Base-by-base conservation (phyloP, 345 rosid genomes). In the Aurinia saxatilis region DNA sequence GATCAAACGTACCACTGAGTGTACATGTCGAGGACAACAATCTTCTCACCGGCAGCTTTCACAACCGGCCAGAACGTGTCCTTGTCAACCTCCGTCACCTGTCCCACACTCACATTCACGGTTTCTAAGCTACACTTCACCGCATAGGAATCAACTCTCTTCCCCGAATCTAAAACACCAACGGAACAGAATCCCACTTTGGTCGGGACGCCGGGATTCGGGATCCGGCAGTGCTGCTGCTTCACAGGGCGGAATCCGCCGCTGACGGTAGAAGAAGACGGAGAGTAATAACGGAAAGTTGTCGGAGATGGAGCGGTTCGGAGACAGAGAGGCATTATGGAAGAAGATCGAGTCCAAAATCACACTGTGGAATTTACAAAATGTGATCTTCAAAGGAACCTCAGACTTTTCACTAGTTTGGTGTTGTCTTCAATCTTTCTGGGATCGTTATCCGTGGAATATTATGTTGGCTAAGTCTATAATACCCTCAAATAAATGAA, bases 51-150 rank as follows among this genome's bases (percentile, higher is more conserved):
- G 69, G 95, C 92, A 51, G 88, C 83, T 48, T 88, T 73, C 37
- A 91, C 98, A 27, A 91, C 78, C 21, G 96, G 95, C 98, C 98
- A 91, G 68, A 91, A 88, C 10, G 88, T 91, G 63, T 91, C 98
- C 66, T 86, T 91, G 29, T 54, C 70, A 21, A 83, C 98, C 77
- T 86, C 98, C 47, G 92, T 86, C 31, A 88, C 98, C 74, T 86
- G 76, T 5, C 98, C 96, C 27, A 91, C 87, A 8, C 65, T 77
- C 27, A 82, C 80, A 37, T 68, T 85, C 49, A 75, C 80, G 1
- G 87, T 78, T 16, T 88, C 96, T 77, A 86, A 60, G 78, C 91
- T 81, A 30, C 90, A 85, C 58, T 74, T 85, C 57, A 65, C 85
- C 54, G 48, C 68, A 31, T 50, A 63, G 16, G 65, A 65, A 47